Evolutionary conservation across 148 eudicot genomes (phyloP).

Genomic region (Rhododendron ferrugineum): DNA sequence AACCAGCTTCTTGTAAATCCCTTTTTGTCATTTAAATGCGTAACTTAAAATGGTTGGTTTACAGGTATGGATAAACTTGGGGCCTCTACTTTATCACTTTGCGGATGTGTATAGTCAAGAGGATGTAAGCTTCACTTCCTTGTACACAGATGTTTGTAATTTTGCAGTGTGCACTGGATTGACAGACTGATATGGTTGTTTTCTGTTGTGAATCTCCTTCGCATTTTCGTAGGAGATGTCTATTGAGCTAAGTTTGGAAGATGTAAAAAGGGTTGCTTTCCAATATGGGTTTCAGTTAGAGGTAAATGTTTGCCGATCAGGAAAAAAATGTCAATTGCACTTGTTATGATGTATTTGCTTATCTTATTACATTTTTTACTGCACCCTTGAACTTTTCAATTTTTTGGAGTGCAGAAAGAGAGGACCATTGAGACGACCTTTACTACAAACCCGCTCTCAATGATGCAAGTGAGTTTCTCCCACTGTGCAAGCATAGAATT

Average conservation of each 20-base stretch:
- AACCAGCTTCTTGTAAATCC: conserved; percentile 2
- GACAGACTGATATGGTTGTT: not conserved
- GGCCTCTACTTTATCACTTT: conserved; percentile 96
- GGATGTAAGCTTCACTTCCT: conserved; percentile 49
- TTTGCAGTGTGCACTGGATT: not conserved
- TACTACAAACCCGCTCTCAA: conserved; percentile 72
- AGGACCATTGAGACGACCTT: conserved; percentile 76
- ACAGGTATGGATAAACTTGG: conserved; percentile 99
- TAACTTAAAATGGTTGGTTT: conserved; percentile 16
- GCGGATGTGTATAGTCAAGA: conserved; percentile 76
- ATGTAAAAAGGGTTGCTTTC: conserved; percentile 72
- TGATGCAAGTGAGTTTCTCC: conserved; percentile 87
- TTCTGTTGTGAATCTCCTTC: not conserved
- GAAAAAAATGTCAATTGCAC: not conserved
- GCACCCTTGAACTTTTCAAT: not conserved
- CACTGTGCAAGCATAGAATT: not conserved
- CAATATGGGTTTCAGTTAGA: conserved; percentile 77
- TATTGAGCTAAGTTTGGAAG: conserved; percentile 92
- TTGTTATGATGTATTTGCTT: conserved; percentile 6
- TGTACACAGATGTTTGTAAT: not conserved
- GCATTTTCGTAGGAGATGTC: conserved; percentile 72
- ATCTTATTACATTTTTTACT: not conserved
- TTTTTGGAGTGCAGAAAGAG: conserved; percentile 50
- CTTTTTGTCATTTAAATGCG: not conserved
- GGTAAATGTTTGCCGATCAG: conserved; percentile 30